Conservation (phyloP, 495 filamentous ascomycete species). For the Chaetomium tenue region DNA sequence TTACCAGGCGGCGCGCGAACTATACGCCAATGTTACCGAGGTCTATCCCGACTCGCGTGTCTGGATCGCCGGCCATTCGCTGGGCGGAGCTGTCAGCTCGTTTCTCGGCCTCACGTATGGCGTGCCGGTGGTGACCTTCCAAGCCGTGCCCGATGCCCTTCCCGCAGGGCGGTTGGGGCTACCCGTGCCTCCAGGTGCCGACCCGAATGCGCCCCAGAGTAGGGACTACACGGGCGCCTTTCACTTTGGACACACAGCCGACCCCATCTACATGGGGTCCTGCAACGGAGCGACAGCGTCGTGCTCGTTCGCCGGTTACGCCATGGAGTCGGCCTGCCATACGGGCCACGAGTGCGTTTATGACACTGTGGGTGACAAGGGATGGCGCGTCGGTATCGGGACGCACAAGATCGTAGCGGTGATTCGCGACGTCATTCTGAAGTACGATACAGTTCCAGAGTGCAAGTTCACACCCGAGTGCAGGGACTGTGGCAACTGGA, state of each 20-base stretch:
- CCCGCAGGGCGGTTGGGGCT: slow-evolving; percentile 82
- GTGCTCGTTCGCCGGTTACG: slow-evolving; percentile 92
- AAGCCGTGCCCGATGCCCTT: slow-evolving; percentile 86
- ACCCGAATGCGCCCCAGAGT: slow-evolving; percentile 65
- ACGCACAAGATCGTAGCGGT: slow-evolving; percentile 84
- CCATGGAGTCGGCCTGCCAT: slow-evolving; percentile 88
- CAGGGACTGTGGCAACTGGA: slow-evolving; percentile 88
- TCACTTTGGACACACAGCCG: slow-evolving; percentile 94
- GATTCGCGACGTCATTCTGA: slow-evolving; percentile 78
- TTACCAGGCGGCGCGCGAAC: slow-evolving; percentile 78
- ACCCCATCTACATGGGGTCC: slow-evolving; percentile 90
- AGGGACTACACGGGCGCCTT: slow-evolving; percentile 74
- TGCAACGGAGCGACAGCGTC: slow-evolving; percentile 85
- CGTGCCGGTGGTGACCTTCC: slow-evolving; percentile 80
- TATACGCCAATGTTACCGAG: slow-evolving; percentile 88
- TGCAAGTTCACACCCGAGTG: slow-evolving; percentile 74
- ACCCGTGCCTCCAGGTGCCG: slow-evolving; percentile 75
- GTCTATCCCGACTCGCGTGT: slow-evolving; percentile 82
- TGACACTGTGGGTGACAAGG: slow-evolving; percentile 84
- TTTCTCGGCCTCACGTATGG: slow-evolving; percentile 89
- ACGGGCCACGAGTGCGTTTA: slow-evolving; percentile 84
- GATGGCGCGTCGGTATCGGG: slow-evolving; percentile 81
- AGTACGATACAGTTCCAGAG: slow-evolving; percentile 72
- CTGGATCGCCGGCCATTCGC: slow-evolving; percentile 86
- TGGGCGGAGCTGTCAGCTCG: slow-evolving; percentile 83